Evolutionary conservation across 2,329 filamentous ascomycete species (phyloP).

Genomic region (Cladosporium sp.): DNA sequence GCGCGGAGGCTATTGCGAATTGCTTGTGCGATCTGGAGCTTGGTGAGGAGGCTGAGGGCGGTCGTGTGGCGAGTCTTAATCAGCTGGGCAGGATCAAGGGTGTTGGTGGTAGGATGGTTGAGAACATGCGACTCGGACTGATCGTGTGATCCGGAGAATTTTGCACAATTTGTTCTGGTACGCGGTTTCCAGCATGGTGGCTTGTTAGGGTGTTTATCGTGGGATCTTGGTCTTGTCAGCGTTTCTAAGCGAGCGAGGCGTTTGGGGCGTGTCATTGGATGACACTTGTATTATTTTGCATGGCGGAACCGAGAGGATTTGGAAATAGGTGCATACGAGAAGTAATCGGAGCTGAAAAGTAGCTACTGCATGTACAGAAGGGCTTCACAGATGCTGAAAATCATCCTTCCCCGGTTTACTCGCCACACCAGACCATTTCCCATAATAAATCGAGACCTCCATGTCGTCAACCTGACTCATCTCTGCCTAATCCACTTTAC

Average conservation of each 20-base stretch:
- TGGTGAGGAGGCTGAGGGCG: constrained; percentile 19
- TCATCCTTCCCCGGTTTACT: too few species aligned
- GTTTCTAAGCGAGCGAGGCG: constrained; percentile 10
- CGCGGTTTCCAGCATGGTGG: background rate
- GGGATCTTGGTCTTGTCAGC: background rate
- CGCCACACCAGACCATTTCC: too few species aligned
- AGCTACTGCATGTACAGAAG: too few species aligned
- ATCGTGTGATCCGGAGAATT: constrained; percentile 18
- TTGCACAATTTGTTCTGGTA: background rate
- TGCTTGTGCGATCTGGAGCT: constrained; percentile 45
- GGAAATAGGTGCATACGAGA: background rate
- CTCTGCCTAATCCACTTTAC: too few species aligned
- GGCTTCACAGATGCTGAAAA: too few species aligned
- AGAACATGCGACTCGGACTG: constrained; percentile 45
- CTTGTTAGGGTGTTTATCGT: background rate
- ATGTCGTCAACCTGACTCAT: too few species aligned
- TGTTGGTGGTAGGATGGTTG: constrained; percentile 47
- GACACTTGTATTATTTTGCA: background rate
- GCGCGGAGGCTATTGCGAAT: constrained; percentile 54
- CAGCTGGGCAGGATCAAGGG: constrained; percentile 45
- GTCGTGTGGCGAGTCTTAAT: constrained; percentile 35
- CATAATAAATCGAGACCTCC: too few species aligned
- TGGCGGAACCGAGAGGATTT: background rate
- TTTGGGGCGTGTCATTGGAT: background rate
- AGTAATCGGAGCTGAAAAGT: too few species aligned